phyloP scores from a whole-genome alignment of 345 rosid genomes.

The Draba incana region DNA sequence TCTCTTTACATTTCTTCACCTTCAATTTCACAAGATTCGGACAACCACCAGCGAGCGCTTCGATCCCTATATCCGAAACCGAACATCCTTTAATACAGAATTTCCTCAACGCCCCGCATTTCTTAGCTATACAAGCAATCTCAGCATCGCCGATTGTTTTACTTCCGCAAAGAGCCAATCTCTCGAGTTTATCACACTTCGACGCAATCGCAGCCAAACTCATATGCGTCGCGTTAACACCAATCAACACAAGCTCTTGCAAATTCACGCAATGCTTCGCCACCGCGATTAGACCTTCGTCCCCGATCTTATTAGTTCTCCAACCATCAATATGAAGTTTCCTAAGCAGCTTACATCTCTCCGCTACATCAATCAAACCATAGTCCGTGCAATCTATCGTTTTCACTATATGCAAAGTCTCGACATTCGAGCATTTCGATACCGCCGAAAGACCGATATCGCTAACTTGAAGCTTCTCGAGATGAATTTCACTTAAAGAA shows the following conservation, averaged over 20 bases:
- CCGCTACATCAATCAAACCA: slow-evolving; percentile 66
- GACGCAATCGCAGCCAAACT: slow-evolving; percentile 63
- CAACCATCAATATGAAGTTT: slow-evolving; percentile 92
- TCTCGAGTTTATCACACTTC: slow-evolving; percentile 67
- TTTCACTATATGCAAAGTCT: slow-evolving; percentile 74
- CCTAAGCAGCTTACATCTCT: slow-evolving; percentile 67
- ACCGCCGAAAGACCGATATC: slow-evolving; percentile 69
- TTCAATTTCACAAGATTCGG: slow-evolving; percentile 82
- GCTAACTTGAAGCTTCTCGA: slow-evolving; percentile 86
- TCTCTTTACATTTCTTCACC: slow-evolving; percentile 84
- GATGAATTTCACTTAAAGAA: slow-evolving; percentile 61
- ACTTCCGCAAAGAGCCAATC: slow-evolving; percentile 83
- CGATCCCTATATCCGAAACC: slow-evolving; percentile 69
- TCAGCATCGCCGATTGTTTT: slow-evolving; percentile 74
- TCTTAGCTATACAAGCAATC: slow-evolving; percentile 73
- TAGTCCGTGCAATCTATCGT: slow-evolving; percentile 73
- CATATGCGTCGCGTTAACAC: slow-evolving; percentile 72
- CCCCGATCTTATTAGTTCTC: slow-evolving; percentile 83
- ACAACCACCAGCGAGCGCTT: slow-evolving; percentile 76
- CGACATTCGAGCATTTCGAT: slow-evolving; percentile 62
- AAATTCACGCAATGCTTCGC: slow-evolving; percentile 65
- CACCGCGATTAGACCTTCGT: slow-evolving; percentile 76
- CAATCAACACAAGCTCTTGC: slow-evolving; percentile 85
- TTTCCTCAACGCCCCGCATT: slow-evolving; percentile 74
- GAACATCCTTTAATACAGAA: slow-evolving; percentile 89